A percentile compares a stretch with the other conserved stretches of the same genome.
These are phyloP conservation scores for Diplocarpon rosae DNA, from an alignment of 2,329 filamentous ascomycete species.

Conservation along the genomic window DNA sequence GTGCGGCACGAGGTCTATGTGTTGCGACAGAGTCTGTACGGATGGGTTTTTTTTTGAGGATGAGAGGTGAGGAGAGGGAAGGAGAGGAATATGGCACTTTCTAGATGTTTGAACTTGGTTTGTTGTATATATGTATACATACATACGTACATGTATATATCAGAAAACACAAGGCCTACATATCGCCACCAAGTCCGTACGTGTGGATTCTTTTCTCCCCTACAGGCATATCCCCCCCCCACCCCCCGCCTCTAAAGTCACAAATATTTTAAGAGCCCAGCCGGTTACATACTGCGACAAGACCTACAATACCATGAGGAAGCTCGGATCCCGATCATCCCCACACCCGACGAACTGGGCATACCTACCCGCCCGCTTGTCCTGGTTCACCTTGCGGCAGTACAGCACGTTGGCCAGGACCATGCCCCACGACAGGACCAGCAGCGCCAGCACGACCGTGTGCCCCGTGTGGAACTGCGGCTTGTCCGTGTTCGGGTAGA, in stretches of 20 bases:
- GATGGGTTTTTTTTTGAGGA: too few relatives aligned
- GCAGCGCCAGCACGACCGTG: constrained; percentile 45
- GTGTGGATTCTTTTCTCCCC: too few relatives aligned
- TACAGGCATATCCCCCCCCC: too few relatives aligned
- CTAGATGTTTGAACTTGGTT: too few relatives aligned
- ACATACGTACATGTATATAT: neutral
- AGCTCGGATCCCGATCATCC: constrained; percentile 53
- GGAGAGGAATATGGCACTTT: too few relatives aligned
- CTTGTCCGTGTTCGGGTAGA: constrained; percentile 45
- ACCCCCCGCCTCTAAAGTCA: too few relatives aligned
- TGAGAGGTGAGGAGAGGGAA: too few relatives aligned
- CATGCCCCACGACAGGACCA: constrained; percentile 52
- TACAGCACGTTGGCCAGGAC: constrained; percentile 50
- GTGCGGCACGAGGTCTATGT: too few relatives aligned
- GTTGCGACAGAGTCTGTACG: too few relatives aligned
- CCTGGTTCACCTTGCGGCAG: constrained; percentile 51
- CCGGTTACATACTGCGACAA: neutral
- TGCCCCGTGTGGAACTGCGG: constrained; percentile 51
- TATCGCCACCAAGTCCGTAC: neutral
- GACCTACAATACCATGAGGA: constrained; percentile 45
- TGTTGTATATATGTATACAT: neutral
- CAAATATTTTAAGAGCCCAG: too few relatives aligned
- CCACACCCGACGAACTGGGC: constrained; percentile 43
- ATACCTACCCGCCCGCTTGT: constrained; percentile 50
- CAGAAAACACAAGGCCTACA: neutral